These are phyloP conservation scores for Starmerella ratchasimensis DNA, from an alignment of 805 yeast species.

Conservation along the genomic window DNA sequence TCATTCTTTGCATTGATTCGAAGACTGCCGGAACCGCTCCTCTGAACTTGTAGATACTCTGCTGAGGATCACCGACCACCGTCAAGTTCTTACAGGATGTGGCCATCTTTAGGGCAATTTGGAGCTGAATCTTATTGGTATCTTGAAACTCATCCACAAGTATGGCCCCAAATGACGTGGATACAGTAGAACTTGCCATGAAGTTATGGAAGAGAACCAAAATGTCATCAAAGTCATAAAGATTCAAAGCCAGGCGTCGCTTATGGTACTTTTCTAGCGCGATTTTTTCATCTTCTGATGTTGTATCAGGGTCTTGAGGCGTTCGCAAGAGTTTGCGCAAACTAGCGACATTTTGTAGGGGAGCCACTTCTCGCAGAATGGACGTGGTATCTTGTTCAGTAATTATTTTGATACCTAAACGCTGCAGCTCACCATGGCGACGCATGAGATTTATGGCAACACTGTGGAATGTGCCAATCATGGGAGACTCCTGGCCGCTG, in stretches of 20 bases:
- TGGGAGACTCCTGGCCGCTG: conserved; percentile 28
- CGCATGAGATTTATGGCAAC: conserved; percentile 33
- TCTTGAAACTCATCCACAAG: conserved; percentile 93
- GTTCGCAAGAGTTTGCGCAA: background rate
- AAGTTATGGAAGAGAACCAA: conserved; percentile 42
- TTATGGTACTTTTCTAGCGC: conserved; percentile 52
- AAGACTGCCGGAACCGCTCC: conserved; percentile 65
- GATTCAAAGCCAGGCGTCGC: conserved; percentile 28
- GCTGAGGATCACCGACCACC: conserved; percentile 94
- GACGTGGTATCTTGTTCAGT: background rate
- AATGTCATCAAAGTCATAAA: conserved; percentile 77
- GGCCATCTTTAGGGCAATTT: conserved; percentile 44
- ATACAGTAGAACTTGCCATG: conserved; percentile 25
- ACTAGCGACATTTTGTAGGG: background rate
- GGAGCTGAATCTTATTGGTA: conserved; percentile 64
- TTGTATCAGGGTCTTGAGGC: background rate
- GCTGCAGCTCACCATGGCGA: background rate
- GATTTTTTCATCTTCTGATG: background rate
- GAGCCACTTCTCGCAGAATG: background rate
- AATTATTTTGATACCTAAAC: background rate
- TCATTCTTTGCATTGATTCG: conserved; percentile 36
- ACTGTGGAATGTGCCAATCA: conserved; percentile 85
- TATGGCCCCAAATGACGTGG: conserved; percentile 51
- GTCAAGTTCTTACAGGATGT: conserved; percentile 36
- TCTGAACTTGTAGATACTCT: conserved; percentile 80